A percentile compares a stretch with the other conserved stretches of the same genome.
phyloP scores from a whole-genome alignment of 2,329 filamentous ascomycete genomes.

The Canariomyces notabilis region DNA sequence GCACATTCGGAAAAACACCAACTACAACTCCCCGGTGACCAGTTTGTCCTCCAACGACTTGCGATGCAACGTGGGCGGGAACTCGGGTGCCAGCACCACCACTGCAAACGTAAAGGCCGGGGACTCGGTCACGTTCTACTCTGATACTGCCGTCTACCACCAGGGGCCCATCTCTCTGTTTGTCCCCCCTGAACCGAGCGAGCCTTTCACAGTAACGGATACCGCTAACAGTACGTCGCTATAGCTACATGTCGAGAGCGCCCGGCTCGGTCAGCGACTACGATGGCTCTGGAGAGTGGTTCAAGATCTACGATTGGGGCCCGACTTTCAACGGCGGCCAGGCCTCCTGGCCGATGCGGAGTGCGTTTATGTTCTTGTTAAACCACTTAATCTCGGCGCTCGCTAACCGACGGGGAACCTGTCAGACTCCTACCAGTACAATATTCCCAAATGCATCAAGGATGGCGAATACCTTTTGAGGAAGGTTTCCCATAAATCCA shows the following conservation, averaged over 20 bases:
- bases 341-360: constrained; percentile 31
- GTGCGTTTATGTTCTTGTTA: constrained; percentile 24
- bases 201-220: neutral
- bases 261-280: constrained; percentile 33
- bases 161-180: constrained; percentile 38
- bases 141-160: constrained; percentile 39
- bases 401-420: constrained; percentile 30
- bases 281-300: constrained; percentile 38
- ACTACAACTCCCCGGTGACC: constrained; percentile 45
- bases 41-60: constrained; percentile 35
- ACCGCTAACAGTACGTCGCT: neutral
- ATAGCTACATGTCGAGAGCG: constrained; percentile 39
- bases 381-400: neutral
- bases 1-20: constrained; percentile 42
- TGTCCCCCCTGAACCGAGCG: neutral
- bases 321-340: constrained; percentile 28
- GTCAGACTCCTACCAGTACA: constrained; percentile 7
- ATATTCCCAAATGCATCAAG: constrained; percentile 35
- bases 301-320: constrained; percentile 38
- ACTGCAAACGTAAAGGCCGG: constrained; percentile 35
- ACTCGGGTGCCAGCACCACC: constrained; percentile 30
- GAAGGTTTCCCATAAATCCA: too few relatives aligned
- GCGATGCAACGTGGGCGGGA: constrained; percentile 37
- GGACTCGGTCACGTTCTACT: constrained; percentile 35
- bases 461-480: constrained; percentile 55